Conservation (phyloP, 2,329 filamentous ascomycete species). For the Colletotrichum sp. region DNA sequence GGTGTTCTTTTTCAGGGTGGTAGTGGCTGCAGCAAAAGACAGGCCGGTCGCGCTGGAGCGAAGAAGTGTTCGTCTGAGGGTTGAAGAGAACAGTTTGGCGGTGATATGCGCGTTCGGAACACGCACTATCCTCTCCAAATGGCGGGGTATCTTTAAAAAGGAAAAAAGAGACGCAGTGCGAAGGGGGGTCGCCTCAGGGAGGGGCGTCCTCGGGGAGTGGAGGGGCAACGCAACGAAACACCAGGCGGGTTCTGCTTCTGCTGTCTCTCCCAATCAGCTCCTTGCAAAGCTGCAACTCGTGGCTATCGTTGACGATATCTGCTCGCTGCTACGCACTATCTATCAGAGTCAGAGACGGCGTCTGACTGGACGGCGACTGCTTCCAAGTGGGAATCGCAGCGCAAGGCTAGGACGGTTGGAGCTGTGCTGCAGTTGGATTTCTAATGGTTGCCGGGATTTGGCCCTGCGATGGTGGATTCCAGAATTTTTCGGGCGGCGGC, state of each 20-base stretch:
- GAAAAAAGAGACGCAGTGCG: constrained; percentile 11
- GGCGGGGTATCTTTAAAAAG: constrained; percentile 19
- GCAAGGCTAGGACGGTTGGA: not conserved
- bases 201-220: not conserved
- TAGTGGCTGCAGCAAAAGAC: constrained; percentile 71
- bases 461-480: constrained; percentile 12
- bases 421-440: constrained; percentile 1
- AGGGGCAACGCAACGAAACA: constrained; percentile 7
- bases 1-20: constrained; percentile 61
- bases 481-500: constrained; percentile 10
- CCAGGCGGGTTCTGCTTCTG: not conserved
- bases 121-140: constrained; percentile 18
- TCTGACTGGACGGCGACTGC: constrained; percentile 9
- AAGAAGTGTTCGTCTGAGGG: constrained; percentile 72
- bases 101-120: constrained; percentile 33
- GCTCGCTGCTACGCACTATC: not conserved
- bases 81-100: constrained; percentile 87
- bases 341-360: not conserved
- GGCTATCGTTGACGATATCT: constrained; percentile 6
- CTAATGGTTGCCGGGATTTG: constrained; percentile 16
- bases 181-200: not conserved
- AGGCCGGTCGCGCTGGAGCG: constrained; percentile 76
- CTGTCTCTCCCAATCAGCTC: constrained; percentile 5
- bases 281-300: not conserved
- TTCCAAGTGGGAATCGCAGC: not conserved